These are phyloP conservation scores for Suillus occidentalis DNA, from an alignment of 768 basidiomycete genomes.

Conservation along the genomic window DNA sequence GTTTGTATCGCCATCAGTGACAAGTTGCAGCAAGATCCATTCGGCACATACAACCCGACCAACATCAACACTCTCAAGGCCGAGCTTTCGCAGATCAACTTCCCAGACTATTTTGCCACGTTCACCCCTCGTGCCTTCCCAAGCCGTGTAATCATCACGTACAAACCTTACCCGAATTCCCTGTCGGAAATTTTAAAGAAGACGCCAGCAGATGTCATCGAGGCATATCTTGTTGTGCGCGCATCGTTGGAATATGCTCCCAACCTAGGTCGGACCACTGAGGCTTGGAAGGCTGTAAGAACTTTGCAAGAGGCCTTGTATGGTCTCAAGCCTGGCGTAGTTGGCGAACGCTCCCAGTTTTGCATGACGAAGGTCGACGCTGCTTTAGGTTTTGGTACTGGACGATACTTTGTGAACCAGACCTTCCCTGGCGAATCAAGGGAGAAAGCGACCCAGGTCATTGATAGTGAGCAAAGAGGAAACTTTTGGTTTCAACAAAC, in stretches of 20 bases:
- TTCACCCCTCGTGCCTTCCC: slow-evolving; percentile 81
- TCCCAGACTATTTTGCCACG: slow-evolving; percentile 82
- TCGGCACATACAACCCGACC: slow-evolving; percentile 86
- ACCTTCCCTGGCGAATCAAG: slow-evolving; percentile 80
- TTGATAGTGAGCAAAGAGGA: slow-evolving; percentile 52
- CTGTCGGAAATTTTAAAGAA: slow-evolving; percentile 68
- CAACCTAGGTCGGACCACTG: slow-evolving; percentile 71
- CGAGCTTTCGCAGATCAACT: slow-evolving; percentile 73
- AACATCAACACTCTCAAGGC: slow-evolving; percentile 67
- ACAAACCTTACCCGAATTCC: slow-evolving; percentile 71
- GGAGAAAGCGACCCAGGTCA: slow-evolving; percentile 79
- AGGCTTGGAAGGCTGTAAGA: slow-evolving; percentile 76
- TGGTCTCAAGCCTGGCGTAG: slow-evolving; percentile 85
- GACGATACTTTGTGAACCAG: slow-evolving; percentile 85
- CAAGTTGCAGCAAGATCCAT: slow-evolving; percentile 73
- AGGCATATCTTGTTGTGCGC: slow-evolving; percentile 85
- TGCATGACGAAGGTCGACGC: slow-evolving; percentile 74
- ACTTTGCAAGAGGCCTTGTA: slow-evolving; percentile 68
- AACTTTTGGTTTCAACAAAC: background rate
- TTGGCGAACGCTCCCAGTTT: slow-evolving; percentile 80
- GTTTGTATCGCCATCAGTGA: slow-evolving; percentile 42
- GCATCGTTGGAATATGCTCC: slow-evolving; percentile 68
- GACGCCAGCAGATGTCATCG: slow-evolving; percentile 69
- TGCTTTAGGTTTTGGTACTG: slow-evolving; percentile 85
- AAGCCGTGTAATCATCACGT: slow-evolving; percentile 74